These are phyloP conservation scores for Boletus sp. DNA, from an alignment of 768 basidiomycete genomes.

Conservation along the genomic window DNA sequence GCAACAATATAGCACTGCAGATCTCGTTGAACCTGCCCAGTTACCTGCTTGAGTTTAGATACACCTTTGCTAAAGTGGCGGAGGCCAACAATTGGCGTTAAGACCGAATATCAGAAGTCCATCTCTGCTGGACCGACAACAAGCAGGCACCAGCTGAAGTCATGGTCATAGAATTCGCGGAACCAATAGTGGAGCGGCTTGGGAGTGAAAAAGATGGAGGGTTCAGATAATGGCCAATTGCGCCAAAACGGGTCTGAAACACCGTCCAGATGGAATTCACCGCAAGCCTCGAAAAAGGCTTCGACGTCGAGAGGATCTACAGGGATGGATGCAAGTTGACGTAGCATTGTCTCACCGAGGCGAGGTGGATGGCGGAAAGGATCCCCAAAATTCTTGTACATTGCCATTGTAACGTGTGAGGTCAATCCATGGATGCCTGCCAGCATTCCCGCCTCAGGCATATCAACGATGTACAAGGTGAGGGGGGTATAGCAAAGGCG, in stretches of 20 bases:
- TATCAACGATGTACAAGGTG: background rate
- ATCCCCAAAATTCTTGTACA: background rate
- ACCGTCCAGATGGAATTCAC: background rate
- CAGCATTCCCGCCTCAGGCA: background rate
- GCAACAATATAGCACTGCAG: background rate
- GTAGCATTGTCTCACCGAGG: background rate
- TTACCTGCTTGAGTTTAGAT: background rate
- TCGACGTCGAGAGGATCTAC: background rate
- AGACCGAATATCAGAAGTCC: background rate
- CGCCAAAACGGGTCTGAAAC: background rate
- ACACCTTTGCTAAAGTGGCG: background rate
- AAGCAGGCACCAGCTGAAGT: background rate
- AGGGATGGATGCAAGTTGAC: background rate
- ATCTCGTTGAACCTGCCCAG: background rate
- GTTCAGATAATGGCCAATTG: background rate
- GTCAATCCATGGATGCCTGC: background rate
- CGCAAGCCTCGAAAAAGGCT: background rate
- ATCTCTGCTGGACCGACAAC: background rate
- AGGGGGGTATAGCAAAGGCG: background rate
- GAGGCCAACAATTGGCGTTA: background rate
- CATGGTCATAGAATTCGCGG: background rate
- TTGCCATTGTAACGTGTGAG: background rate
- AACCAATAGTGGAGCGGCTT: background rate
- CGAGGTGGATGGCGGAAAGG: background rate
- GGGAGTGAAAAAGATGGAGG: background rate